phyloP scores from a whole-genome alignment of 208 protist species.

The Sergeia podlipaevii region DNA sequence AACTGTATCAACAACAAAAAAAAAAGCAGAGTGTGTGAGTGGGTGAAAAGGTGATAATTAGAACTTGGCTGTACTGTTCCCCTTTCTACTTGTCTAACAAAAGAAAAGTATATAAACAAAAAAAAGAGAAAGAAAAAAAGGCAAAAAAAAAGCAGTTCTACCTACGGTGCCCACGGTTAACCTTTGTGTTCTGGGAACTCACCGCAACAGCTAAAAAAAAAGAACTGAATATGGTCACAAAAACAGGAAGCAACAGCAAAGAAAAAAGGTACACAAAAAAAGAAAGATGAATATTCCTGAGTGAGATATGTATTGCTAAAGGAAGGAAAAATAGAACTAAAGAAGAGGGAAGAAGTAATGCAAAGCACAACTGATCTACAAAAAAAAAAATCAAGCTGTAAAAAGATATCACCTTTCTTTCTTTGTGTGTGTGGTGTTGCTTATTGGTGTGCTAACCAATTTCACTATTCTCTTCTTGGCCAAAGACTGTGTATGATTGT shows the following conservation, averaged over 20 bases:
- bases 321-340: background rate
- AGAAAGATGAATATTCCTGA: too few relatives aligned
- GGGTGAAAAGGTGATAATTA: constrained; percentile 1
- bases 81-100: constrained; percentile 3
- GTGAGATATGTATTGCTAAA: background rate
- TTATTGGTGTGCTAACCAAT: too few relatives aligned
- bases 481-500: too few relatives aligned
- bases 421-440: too few relatives aligned
- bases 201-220: background rate
- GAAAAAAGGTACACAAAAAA: background rate
- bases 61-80: background rate
- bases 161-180: background rate
- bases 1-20: too few relatives aligned
- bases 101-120: background rate
- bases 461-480: too few relatives aligned
- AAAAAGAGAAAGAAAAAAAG: background rate
- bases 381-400: too few relatives aligned
- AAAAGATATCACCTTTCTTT: too few relatives aligned
- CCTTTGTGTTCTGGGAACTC: background rate
- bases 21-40: too few relatives aligned
- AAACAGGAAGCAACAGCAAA: background rate
- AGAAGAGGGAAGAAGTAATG: too few relatives aligned
- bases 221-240: background rate
- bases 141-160: background rate
- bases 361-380: too few relatives aligned